Percentiles rank a stretch among this genome's conserved stretches.
phyloP scores from a whole-genome alignment of 306 rosid genomes.

The Cucumis hystrix region DNA sequence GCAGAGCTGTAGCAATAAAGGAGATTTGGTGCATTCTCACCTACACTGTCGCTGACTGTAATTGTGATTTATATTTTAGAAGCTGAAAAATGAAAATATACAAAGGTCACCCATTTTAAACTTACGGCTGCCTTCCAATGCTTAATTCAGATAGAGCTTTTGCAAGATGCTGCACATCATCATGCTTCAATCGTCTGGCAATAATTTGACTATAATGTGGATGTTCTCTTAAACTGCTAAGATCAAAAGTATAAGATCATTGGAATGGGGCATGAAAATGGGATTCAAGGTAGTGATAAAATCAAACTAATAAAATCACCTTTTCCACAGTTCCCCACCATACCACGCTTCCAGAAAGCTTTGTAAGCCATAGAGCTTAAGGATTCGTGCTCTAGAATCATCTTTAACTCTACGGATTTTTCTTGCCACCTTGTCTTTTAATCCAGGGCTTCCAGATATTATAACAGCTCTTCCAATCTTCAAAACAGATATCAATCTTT shows the following conservation, averaged over 20 bases:
- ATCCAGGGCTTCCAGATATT: slow-evolving; percentile 88
- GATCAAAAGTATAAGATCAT: neutral
- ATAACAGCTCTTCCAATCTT: slow-evolving; percentile 68
- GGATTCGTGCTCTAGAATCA: slow-evolving; percentile 53
- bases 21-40: neutral
- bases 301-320: slow-evolving; percentile 30
- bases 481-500: slow-evolving; percentile 18
- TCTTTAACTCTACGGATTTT: slow-evolving; percentile 68
- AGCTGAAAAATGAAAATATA: slow-evolving; percentile 5
- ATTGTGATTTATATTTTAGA: neutral
- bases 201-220: slow-evolving; percentile 52
- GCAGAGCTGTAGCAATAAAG: neutral
- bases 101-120: slow-evolving; percentile 1
- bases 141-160: slow-evolving; percentile 61
- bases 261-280: neutral
- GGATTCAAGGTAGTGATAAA: slow-evolving; percentile 9
- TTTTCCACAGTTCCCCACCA: slow-evolving; percentile 64
- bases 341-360: slow-evolving; percentile 70
- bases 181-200: slow-evolving; percentile 48
- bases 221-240: slow-evolving; percentile 69
- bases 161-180: slow-evolving; percentile 44
- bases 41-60: neutral
- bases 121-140: slow-evolving; percentile 88
- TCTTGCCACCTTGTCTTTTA: slow-evolving; percentile 52
- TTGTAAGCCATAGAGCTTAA: slow-evolving; percentile 53